Conservation (phyloP, 2,329 filamentous ascomycete species). For the Apiospora phragmitis region DNA sequence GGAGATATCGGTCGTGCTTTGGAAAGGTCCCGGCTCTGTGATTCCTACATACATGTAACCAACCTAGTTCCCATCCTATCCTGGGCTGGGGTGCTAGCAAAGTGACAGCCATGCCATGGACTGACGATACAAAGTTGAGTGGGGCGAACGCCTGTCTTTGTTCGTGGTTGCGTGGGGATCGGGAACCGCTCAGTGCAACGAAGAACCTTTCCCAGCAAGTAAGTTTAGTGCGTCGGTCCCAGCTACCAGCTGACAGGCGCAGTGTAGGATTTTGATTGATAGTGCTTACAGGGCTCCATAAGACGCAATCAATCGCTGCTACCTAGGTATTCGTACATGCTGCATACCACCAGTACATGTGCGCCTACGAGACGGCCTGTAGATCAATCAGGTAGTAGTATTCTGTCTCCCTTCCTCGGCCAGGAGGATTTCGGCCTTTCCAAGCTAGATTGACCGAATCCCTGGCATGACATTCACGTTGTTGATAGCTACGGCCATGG, state of each 20-base stretch:
- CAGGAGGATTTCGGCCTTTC: background rate
- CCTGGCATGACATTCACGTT: background rate
- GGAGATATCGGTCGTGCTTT: background rate
- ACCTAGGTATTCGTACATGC: background rate
- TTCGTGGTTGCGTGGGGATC: slow-evolving; percentile 17
- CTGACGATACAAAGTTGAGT: background rate
- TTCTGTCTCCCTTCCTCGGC: background rate
- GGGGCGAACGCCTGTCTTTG: slow-evolving; percentile 8
- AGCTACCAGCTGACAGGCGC: slow-evolving; percentile 14
- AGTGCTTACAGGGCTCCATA: slow-evolving; percentile 5
- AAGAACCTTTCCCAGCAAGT: background rate
- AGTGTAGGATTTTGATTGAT: background rate
- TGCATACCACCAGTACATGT: background rate
- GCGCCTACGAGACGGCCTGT: background rate
- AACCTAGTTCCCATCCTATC: background rate
- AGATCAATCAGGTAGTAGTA: background rate
- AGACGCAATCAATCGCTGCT: background rate
- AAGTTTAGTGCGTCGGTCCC: slow-evolving; percentile 10
- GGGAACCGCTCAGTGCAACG: slow-evolving; percentile 28
- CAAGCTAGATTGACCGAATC: background rate
- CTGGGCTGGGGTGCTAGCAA: slow-evolving; percentile 1
- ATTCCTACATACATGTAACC: too few relatives aligned
- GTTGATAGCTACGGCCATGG: background rate
- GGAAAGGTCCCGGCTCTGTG: background rate
- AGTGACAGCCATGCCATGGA: background rate